Percentiles rank a stretch among this genome's conserved stretches.
Evolutionary conservation across 805 yeast species (phyloP).

Genomic region (Ogataea dorogensis): DNA sequence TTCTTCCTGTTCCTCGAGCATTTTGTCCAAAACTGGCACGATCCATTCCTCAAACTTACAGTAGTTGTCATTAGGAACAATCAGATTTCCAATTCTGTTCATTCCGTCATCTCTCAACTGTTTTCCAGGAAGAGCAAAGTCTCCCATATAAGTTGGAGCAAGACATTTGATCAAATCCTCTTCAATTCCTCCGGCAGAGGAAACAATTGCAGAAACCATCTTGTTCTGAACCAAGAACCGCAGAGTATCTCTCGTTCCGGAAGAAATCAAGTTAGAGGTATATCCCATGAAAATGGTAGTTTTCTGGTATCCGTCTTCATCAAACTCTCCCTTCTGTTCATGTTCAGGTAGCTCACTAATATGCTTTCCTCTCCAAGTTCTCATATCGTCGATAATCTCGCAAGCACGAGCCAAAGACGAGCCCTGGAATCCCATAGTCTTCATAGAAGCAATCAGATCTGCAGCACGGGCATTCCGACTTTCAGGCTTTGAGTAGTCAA

Average conservation of each 20-base stretch:
- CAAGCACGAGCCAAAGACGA: slow-evolving; percentile 83
- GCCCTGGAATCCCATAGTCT: slow-evolving; percentile 96
- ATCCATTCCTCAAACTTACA: slow-evolving; percentile 99
- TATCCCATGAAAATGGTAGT: slow-evolving; percentile 94
- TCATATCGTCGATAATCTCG: slow-evolving; percentile 89
- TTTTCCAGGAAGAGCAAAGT: slow-evolving; percentile 77
- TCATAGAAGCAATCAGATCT: slow-evolving; percentile 80
- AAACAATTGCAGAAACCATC: slow-evolving; percentile 90
- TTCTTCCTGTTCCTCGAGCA: slow-evolving; percentile 85
- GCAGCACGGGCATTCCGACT: slow-evolving; percentile 77
- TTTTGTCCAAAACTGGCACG: slow-evolving; percentile 84
- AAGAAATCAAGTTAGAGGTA: slow-evolving; percentile 92
- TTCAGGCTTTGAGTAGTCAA: slow-evolving; percentile 79
- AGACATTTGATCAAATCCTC: slow-evolving; percentile 95
- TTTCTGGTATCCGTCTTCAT: slow-evolving; percentile 73
- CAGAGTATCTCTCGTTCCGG: slow-evolving; percentile 90
- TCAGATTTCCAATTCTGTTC: slow-evolving; percentile 95
- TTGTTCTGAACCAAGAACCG: slow-evolving; percentile 89
- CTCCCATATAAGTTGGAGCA: slow-evolving; percentile 96
- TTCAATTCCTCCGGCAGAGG: slow-evolving; percentile 98
- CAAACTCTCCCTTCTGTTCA: slow-evolving; percentile 70
- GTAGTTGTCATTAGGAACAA: slow-evolving; percentile 97
- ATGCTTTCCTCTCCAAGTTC: slow-evolving; percentile 87
- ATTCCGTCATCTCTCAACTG: slow-evolving; percentile 89
- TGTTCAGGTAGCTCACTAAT: slow-evolving; percentile 66